Evolutionary conservation across 2,329 filamentous ascomycete species (phyloP), one percentile per base, ranked within the genome.

Genomic region (Lasiodiplodia theobromae): DNA sequence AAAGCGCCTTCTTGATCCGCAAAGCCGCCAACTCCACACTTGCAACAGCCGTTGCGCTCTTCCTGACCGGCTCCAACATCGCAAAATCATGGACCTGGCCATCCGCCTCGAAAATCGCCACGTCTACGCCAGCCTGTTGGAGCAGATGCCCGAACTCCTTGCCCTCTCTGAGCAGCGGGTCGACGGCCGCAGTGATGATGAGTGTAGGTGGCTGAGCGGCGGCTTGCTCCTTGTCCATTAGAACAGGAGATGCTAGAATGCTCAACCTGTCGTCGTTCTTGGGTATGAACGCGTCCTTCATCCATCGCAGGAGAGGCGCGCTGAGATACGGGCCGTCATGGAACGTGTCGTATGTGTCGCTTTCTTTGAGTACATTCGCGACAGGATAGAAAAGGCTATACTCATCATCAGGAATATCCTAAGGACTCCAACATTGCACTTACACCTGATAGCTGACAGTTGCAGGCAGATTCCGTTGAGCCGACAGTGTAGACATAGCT

Each of bases 91-190:
- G 63, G n/a, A 66, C n/a, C 31, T 66, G 52, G 2, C 47, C 52
- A 21, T 56, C 63, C 8, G 63, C 52, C 49, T 66, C 63, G 25
- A 66, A 56, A 23, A 66, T 56, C 44, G 49, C 63, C 63, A 66
- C 52, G 1, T 66, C 63, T 14, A 54, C 63, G 16, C 51, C 63
- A 10, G 63, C 63, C 25, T 56, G 37, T 34, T 66, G 63, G 16
- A 66, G 34, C 18, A 66, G 51, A 8, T 56, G 63, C 40, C 63
- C 63, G 47, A 66, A 47, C 3, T 66, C 21, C 25, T 66, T 66
- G 16, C 63, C 60, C 12, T 66, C 63, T 2, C 18, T n/a, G 3
- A 56, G 49, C 4, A 66, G 51, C 18, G 51, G 63, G 44, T 66
- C 63, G 4, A 56, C 52, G 14, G 63, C 63, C 18, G 49, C 63